Conservation (phyloP, 2,329 filamentous ascomycete species). For the Malbranchea cinnamomea region DNA sequence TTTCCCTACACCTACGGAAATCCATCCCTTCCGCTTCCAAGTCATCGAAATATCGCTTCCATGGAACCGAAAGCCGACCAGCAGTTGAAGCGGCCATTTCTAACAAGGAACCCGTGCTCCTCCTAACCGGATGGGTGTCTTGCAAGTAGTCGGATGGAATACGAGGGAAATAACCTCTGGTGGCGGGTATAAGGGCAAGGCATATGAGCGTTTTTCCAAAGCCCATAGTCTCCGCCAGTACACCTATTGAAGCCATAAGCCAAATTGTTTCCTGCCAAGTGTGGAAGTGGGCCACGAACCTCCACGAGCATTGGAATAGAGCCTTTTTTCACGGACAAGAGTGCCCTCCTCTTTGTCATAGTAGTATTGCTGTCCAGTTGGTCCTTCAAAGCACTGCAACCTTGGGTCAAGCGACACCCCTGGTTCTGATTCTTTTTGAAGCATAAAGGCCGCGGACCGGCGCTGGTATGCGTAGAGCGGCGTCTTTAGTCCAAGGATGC, state of each 20-base stretch:
- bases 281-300: too few relatives aligned
- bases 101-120: constrained; percentile 45
- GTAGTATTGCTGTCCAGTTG: constrained; percentile 50
- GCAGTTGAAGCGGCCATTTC: constrained; percentile 62
- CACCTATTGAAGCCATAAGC: constrained; percentile 15
- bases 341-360: constrained; percentile 50
- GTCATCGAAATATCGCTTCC: constrained; percentile 48
- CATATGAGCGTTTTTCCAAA: constrained; percentile 80
- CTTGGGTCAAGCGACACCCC: constrained; percentile 57
- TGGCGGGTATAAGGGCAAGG: constrained; percentile 61
- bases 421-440: constrained; percentile 60
- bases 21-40: constrained; percentile 35
- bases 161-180: constrained; percentile 50
- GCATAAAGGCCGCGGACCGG: constrained; percentile 66
- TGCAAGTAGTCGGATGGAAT: constrained; percentile 48
- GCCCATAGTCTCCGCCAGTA: constrained; percentile 36
- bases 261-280: too few relatives aligned
- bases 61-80: constrained; percentile 54
- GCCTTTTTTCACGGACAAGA: constrained; percentile 49
- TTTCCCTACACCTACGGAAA: constrained; percentile 39
- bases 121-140: constrained; percentile 25
- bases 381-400: constrained; percentile 44
- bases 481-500: constrained; percentile 34
- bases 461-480: constrained; percentile 64
- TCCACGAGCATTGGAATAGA: constrained; percentile 60